Base-by-base conservation (phyloP, 78 protist genomes). In the Anaeramoeba flamelloides region DNA sequence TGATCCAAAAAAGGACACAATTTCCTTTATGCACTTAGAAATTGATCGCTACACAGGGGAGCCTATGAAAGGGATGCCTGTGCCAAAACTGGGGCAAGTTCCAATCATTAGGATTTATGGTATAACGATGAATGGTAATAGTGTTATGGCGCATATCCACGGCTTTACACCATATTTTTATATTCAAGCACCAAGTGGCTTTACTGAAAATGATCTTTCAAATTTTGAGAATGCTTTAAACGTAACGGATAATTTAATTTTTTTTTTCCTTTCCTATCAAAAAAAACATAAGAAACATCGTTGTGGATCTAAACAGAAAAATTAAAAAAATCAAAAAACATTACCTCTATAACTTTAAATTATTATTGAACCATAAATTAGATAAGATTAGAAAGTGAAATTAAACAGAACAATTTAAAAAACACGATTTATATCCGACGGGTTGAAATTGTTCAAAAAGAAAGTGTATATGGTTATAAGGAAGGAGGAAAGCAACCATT, bases 161-260 rank as follows among this genome's bases (percentile, higher is more conserved):
- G 99, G 99, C 38, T 97, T 92, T 77, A 4, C 77, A 3, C 99
- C 99, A 0, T 96, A 95, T 85, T 87, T 98, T 81, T 97, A 90
- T 80, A 84, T 94, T 53, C 69, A 8, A 26, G 69, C 69, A 26
- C 69, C 69, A 26, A 8, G 34, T 53, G 69, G 69, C 34, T 53
- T 53, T 53, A 53, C 8, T 26, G 34, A 53, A 53, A 17, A 53
- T 26, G 69, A 53, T 53, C 17, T 8, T 53, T 8, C 8, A 53
- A 26, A 8, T 53, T 53, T 53, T 53, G 17, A 53, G 17, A 53
- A 53, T 26, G 69, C 69, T 26, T 17, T 53, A 26, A 17, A 53
- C 8, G n/a, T n/a, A n/a, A n/a, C n/a, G n/a, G n/a, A n/a, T n/a
- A n/a, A n/a, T 8, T 53, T 53, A 53, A 53, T 53, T 53, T 53